phyloP scores from a whole-genome alignment of 164 flowering plant species.

The Annona squamosa region DNA sequence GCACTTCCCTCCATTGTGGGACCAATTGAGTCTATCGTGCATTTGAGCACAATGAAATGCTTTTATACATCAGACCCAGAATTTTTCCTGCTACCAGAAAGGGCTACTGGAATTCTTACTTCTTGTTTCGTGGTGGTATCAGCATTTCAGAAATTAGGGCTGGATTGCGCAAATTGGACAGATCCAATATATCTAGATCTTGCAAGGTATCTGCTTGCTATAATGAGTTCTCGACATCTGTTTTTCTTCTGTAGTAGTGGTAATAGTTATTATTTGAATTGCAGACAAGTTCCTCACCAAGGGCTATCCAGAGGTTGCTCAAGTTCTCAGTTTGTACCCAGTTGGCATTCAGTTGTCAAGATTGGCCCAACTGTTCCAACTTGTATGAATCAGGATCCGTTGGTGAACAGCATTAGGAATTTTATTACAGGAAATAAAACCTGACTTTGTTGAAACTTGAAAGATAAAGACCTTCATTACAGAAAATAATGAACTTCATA shows the following conservation, averaged over 20 bases:
- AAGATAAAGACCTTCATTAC: no score
- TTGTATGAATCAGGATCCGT: neutral
- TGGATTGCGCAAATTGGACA: constrained; percentile 96
- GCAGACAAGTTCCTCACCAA: neutral
- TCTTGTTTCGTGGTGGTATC: constrained; percentile 9
- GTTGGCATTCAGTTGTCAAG: neutral
- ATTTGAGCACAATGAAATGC: neutral
- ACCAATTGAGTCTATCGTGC: neutral
- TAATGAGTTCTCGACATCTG: neutral
- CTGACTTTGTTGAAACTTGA: no score
- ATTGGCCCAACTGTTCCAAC: neutral
- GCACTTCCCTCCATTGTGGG: neutral
- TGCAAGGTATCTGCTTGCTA: constrained; percentile 46
- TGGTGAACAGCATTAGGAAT: no score
- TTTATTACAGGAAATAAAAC: no score
- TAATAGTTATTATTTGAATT: neutral
- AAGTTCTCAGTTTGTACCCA: neutral
- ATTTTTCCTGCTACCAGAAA: neutral
- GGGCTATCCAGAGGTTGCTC: neutral
- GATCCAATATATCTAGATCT: constrained; percentile 84
- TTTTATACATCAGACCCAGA: neutral
- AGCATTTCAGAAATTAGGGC: constrained; percentile 85
- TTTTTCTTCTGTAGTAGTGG: neutral
- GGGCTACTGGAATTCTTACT: neutral
- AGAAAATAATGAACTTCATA: no score